phyloP scores from a whole-genome alignment of 768 basidiomycete species.

The Tylopilus subfusipes region DNA sequence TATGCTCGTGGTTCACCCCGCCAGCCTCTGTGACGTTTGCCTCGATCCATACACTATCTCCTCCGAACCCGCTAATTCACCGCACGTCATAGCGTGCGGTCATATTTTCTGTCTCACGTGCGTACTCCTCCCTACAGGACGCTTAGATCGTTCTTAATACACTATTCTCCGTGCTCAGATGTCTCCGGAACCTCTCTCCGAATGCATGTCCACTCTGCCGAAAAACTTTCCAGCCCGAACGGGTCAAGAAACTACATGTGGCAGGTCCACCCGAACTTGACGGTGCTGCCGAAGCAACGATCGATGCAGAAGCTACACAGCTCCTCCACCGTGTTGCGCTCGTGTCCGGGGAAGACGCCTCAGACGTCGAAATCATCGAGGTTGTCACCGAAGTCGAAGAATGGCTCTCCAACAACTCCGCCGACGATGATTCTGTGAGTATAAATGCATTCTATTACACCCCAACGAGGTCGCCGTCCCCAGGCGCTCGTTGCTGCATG shows the following conservation, averaged over 20 bases:
- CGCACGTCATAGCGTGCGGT: conserved; percentile 73
- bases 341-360: conserved; percentile 32
- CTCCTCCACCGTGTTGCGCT: conserved; percentile 35
- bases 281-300: conserved; percentile 37
- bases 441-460: background rate
- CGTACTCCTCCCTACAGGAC: conserved; percentile 29
- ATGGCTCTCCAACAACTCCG: conserved; percentile 46
- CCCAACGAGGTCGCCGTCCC: background rate
- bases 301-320: conserved; percentile 39
- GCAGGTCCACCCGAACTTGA: conserved; percentile 40
- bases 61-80: conserved; percentile 47
- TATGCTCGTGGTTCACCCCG: conserved; percentile 64
- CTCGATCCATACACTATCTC: conserved; percentile 56
- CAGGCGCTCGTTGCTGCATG: background rate
- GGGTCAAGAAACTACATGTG: conserved; percentile 66
- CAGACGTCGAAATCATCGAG: conserved; percentile 34
- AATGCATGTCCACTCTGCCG: conserved; percentile 65
- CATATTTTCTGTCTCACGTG: conserved; percentile 72
- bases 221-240: conserved; percentile 52
- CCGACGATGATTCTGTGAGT: conserved; percentile 38
- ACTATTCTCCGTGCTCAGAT: conserved; percentile 37
- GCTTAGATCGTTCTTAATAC: conserved; percentile 11
- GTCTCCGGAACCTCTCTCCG: conserved; percentile 49
- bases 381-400: conserved; percentile 46
- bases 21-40: conserved; percentile 76